These are phyloP conservation scores for Trametes hirsuta DNA, from an alignment of 1,284 basidiomycete species.

Conservation along the genomic window DNA sequence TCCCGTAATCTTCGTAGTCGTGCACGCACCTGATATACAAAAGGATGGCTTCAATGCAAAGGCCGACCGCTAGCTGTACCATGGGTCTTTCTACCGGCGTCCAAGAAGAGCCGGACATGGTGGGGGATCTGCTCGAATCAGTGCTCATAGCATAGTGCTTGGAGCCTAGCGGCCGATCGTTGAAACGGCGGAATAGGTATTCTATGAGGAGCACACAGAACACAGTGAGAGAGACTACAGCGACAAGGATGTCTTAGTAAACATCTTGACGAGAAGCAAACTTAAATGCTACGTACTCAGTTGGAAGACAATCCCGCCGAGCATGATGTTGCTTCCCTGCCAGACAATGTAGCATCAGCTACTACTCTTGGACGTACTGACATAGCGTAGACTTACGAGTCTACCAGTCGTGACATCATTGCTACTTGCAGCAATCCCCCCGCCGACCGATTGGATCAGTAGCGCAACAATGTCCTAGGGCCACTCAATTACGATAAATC, in stretches of 20 bases:
- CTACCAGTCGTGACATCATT: neutral
- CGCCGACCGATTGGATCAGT: neutral
- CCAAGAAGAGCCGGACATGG: neutral
- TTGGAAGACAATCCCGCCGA: neutral
- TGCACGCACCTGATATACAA: constrained; percentile 39
- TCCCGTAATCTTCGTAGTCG: neutral
- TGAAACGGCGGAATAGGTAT: neutral
- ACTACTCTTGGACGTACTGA: too few species aligned
- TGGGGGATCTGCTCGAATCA: too few species aligned
- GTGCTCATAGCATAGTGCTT: too few species aligned
- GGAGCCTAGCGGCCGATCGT: neutral
- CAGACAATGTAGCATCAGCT: neutral
- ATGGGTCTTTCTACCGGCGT: constrained; percentile 20
- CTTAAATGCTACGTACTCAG: neutral
- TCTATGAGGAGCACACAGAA: neutral
- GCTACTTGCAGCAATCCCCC: neutral
- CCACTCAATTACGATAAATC: too few species aligned
- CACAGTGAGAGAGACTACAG: neutral
- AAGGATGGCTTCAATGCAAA: constrained; percentile 36
- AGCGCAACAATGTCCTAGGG: neutral
- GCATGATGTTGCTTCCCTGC: neutral
- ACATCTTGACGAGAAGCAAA: too few species aligned
- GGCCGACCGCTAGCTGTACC: constrained; percentile 35
- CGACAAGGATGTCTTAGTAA: neutral
- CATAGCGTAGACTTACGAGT: neutral